Percentiles rank a stretch among this genome's conserved stretches.
Evolutionary conservation across 257 asterid genomes (phyloP).

Genomic region (Salvia rosmarinus): DNA sequence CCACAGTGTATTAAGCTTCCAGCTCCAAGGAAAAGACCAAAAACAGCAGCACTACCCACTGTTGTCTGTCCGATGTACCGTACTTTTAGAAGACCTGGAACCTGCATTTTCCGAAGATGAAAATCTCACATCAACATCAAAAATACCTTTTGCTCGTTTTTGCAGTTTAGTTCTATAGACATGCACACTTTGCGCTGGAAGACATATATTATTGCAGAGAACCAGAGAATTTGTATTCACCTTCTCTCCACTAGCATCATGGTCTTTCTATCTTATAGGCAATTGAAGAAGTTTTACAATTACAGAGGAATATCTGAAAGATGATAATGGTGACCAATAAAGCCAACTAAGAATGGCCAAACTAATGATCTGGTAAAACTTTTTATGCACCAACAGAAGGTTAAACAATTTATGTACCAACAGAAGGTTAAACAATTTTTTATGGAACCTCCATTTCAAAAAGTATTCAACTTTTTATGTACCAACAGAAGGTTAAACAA

Average conservation of each 20-base stretch:
- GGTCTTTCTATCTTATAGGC: not conserved
- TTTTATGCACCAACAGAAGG: not conserved
- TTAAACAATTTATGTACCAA: not conserved
- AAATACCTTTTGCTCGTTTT: not conserved
- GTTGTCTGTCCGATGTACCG: slow-evolving; percentile 85
- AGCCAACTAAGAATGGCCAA: slow-evolving; percentile 9
- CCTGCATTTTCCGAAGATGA: slow-evolving; percentile 48
- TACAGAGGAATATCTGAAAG: slow-evolving; percentile 1
- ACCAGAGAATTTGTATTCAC: slow-evolving; percentile 6
- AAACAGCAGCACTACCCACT: slow-evolving; percentile 80
- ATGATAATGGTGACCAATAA: not conserved
- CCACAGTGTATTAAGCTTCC: slow-evolving; percentile 93
- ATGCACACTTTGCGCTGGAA: not conserved
- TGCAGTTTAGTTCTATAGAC: slow-evolving; percentile 6
- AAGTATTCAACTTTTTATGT: not conserved
- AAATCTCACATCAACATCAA: not conserved
- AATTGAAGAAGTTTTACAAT: not conserved
- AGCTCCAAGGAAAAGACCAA: slow-evolving; percentile 90
- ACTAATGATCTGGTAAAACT: slow-evolving; percentile 2
- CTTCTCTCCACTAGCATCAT: not conserved
- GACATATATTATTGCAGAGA: not conserved
- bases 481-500: slow-evolving; percentile 3
- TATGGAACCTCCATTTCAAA: not conserved
- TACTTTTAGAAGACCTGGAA: slow-evolving; percentile 79
- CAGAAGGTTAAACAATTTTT: not conserved